Percentiles rank a stretch among this genome's conserved stretches.
phyloP scores from a whole-genome alignment of 2,329 filamentous ascomycete genomes.

The Fusarium palustre region DNA sequence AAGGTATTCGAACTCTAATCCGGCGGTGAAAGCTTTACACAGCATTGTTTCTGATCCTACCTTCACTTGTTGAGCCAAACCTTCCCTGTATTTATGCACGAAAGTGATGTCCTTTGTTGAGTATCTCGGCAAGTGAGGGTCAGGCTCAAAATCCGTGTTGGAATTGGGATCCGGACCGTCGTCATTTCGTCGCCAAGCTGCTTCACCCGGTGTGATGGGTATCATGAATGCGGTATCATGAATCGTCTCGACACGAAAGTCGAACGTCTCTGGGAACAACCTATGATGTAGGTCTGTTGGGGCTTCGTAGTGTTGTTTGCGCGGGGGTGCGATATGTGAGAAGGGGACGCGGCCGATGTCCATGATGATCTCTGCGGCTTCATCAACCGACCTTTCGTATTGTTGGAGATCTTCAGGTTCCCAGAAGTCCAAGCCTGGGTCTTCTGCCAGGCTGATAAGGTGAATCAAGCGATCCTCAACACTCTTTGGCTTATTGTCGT shows the following conservation, averaged over 20 bases:
- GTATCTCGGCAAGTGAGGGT: background rate
- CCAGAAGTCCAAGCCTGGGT: background rate
- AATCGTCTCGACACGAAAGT: slow-evolving; percentile 9
- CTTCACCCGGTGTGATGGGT: background rate
- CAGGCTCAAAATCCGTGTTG: background rate
- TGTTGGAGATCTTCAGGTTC: background rate
- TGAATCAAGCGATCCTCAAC: background rate
- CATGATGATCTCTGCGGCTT: background rate
- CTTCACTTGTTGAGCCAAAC: background rate
- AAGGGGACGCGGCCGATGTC: background rate
- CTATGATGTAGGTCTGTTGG: background rate
- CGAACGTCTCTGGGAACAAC: background rate
- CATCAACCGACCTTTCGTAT: background rate
- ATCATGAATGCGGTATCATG: background rate
- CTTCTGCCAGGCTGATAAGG: background rate
- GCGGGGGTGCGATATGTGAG: slow-evolving; percentile 1
- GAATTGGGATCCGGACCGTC: background rate
- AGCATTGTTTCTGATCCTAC: slow-evolving; percentile 1
- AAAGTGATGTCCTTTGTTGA: background rate
- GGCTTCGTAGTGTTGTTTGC: background rate
- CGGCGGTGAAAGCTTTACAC: background rate
- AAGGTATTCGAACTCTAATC: background rate
- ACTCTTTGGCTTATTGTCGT: background rate
- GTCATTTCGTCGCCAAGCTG: background rate
- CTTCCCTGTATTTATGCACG: background rate